These are phyloP conservation scores for Ophiostoma sp. DNA, from an alignment of 2,329 filamentous ascomycete species.

Conservation along the genomic window DNA sequence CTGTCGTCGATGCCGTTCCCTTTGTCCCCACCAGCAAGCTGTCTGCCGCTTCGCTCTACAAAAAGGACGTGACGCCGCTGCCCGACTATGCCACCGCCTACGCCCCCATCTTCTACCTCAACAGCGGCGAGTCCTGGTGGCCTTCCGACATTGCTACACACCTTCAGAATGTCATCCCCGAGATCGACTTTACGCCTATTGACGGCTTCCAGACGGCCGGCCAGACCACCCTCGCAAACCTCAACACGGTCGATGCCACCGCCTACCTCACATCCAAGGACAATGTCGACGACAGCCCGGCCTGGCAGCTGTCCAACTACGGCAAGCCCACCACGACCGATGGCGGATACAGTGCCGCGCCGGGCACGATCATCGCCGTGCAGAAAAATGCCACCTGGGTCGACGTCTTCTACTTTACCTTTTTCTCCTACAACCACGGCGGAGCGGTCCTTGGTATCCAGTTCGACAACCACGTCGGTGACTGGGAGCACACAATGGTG, in stretches of 20 bases:
- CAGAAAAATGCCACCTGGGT: conserved; percentile 27
- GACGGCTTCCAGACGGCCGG: conserved; percentile 19
- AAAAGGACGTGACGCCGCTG: conserved; percentile 18
- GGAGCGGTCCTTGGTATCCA: conserved; percentile 26
- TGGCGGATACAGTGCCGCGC: conserved; percentile 25
- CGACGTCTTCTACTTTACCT: conserved; percentile 28
- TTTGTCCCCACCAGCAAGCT: background rate
- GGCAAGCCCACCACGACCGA: conserved; percentile 21
- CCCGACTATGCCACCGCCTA: conserved; percentile 27
- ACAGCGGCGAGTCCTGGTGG: conserved; percentile 26
- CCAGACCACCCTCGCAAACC: conserved; percentile 25
- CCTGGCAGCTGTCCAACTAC: conserved; percentile 26
- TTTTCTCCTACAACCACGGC: conserved; percentile 28
- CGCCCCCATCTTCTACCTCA: conserved; percentile 26
- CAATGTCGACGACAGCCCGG: conserved; percentile 22
- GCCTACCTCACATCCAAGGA: conserved; percentile 27
- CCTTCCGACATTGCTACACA: conserved; percentile 27
- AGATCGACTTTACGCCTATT: conserved; percentile 22
- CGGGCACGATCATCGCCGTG: conserved; percentile 27
- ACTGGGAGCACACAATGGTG: conserved; percentile 30
- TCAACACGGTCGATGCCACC: conserved; percentile 19
- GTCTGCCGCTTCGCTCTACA: background rate
- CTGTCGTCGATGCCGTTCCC: conserved; percentile 9
- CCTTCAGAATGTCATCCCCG: conserved; percentile 26
- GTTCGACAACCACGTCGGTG: conserved; percentile 30